These are phyloP conservation scores for Moelleriella libera DNA, from an alignment of 2,329 filamentous ascomycete genomes.

Conservation along the genomic window DNA sequence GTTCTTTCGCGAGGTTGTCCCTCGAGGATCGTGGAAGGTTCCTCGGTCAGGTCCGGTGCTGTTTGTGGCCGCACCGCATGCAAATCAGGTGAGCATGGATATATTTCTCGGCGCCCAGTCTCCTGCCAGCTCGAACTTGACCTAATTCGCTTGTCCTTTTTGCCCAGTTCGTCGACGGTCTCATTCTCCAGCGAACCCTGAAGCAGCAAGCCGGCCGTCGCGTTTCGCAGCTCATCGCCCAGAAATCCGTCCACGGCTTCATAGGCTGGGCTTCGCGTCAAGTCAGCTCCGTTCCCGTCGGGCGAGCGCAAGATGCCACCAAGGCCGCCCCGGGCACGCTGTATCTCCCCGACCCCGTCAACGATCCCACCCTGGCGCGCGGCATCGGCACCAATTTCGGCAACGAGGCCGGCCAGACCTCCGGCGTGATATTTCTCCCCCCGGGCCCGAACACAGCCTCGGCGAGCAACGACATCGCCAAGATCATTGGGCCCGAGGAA, in stretches of 20 bases:
- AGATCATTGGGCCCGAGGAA: constrained; percentile 70
- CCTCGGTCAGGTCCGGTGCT: constrained; percentile 79
- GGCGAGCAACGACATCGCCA: constrained; percentile 69
- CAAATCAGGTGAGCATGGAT: constrained; percentile 56
- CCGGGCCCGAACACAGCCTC: constrained; percentile 63
- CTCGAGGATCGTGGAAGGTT: constrained; percentile 87
- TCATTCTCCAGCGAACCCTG: constrained; percentile 84
- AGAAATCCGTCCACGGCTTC: constrained; percentile 89
- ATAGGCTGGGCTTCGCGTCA: constrained; percentile 77
- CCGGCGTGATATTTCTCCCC: constrained; percentile 77
- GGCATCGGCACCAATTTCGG: constrained; percentile 75
- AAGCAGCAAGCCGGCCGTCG: constrained; percentile 77
- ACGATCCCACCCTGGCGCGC: constrained; percentile 68
- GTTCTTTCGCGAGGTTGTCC: constrained; percentile 97
- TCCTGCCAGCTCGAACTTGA: neutral
- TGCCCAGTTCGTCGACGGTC: constrained; percentile 76
- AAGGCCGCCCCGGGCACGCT: constrained; percentile 67
- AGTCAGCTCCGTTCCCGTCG: constrained; percentile 85
- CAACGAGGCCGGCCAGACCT: constrained; percentile 52
- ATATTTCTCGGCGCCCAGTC: neutral
- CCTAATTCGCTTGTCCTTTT: neutral
- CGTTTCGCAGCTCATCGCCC: constrained; percentile 84
- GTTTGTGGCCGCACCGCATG: constrained; percentile 92
- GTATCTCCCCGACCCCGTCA: constrained; percentile 77
- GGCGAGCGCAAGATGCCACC: constrained; percentile 77